Evolutionary conservation across 176 grass and related monocot genomes (phyloP), one percentile per base, ranked within the genome.

Genomic region (Tillandsia fasciculata): DNA sequence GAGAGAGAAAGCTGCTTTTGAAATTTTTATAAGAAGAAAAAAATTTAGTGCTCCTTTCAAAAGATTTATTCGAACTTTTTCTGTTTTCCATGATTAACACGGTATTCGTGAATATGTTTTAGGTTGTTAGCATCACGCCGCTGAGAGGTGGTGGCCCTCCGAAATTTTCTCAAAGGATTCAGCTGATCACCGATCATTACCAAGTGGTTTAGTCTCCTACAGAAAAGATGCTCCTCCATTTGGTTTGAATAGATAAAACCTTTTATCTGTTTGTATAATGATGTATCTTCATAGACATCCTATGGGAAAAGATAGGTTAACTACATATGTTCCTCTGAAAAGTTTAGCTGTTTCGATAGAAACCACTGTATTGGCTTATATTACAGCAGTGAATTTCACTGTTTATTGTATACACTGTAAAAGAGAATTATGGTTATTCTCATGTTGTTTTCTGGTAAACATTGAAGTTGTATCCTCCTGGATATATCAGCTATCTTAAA

Each of bases 121-220:
- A 92, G 90, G 90, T 89, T 66, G 82, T 71, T 11, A 57, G 71
- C 50, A 53, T 94, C 51, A 59, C 26, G 64, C 78, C 86, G 3
- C 70, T 89, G 49, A 71, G 68, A 79, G 80, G 80, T 59, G 83
- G 64, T 26, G 72, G 33, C 27, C 61, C 81, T 71, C 76, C 83
- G 29, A 94, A 87, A 49, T 87, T 74, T 82, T 84, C 86, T 28
- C 86, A 94, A 64, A 86, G 81, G 77, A 78, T 73, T 89, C 83
- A 59, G 68, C 76, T 94, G 83, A 74, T 84, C 63, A 79, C 86
- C 48, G 72, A 3, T 49, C 81, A 67, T 67, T 94, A 87, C 73
- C 59, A 84, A 57, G 83, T 94, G 23, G 28, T 89, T 67, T 94
- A 80, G 83, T 22, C 68, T 28, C 6, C 18, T 23, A 57, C 22